Evolutionary conservation across 306 rosid genomes (phyloP), one percentile per base, ranked within the genome.

Genomic region (Glycine soja): DNA sequence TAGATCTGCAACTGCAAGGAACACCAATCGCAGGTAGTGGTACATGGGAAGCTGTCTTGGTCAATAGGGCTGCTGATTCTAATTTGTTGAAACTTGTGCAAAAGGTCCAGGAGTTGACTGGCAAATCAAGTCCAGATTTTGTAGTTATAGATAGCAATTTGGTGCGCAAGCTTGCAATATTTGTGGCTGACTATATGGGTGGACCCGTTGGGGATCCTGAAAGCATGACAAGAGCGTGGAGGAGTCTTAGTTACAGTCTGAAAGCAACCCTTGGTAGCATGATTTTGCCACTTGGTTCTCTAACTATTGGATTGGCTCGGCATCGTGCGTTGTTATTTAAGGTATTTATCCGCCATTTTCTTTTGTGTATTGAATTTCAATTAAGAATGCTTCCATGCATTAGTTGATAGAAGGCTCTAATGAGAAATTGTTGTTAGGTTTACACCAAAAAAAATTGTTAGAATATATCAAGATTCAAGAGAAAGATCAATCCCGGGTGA

Each of bases 291-390:
- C 94, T 95, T 76, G 99, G 99, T 87, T 95, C 98, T 73, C 74
- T 95, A 71, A 91, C 90, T 52, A 82, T 92, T 74, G 99, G 99
- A 84, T 87, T 95, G 91, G 98, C 97, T 68, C 93, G 99, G 65
- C 99, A 95, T 87, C 99, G 99, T 34, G 98, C 99, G 36, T 93
- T 95, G 88, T 83, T 95, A 84, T 93, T 93, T 85, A 95, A 95
- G 99, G 99, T 95, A 84, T 74, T 52, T 80, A 61, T 76, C 58
- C 54, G 40, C 58, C 19, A 56, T 45, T 74, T 32, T 54, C 59
- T 43, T 68, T 48, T 66, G 40, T 51, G 34, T 51, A 77, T 58
- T 81, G 50, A 72, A 77, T 73, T 61, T 81, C 50, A 57, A 8
- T 58, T 59, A 77, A 43, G 42, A 77, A 81, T 46, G 56, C 15